phyloP scores from a whole-genome alignment of 371 early-diverging fungal genomes.

The Apophysomyces elegans region DNA sequence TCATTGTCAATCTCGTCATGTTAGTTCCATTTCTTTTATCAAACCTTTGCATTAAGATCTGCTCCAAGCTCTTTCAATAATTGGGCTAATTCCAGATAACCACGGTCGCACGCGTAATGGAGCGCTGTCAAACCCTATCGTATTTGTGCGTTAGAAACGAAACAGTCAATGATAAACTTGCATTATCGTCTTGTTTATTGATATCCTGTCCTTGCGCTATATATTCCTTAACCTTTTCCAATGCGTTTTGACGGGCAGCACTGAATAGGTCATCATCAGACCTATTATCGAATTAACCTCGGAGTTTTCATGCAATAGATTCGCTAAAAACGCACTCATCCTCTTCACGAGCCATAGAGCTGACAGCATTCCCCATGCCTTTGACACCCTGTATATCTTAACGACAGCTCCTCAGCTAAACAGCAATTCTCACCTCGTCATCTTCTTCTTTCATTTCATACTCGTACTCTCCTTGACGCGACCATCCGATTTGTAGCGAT shows the following conservation, averaged over 20 bases:
- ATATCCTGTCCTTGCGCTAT: conserved; percentile 18
- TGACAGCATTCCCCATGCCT: conserved; percentile 30
- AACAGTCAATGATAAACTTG: not conserved
- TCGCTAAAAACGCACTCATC: conserved; percentile 16
- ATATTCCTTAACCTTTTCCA: conserved; percentile 18
- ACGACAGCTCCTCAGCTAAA: not conserved
- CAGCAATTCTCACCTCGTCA: conserved; percentile 13
- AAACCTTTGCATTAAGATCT: conserved; percentile 36
- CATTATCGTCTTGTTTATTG: conserved; percentile 33
- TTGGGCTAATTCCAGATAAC: conserved; percentile 34
- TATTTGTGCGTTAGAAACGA: not conserved
- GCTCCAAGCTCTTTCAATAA: conserved; percentile 40
- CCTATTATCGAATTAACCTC: conserved; percentile 21
- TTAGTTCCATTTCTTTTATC: not conserved
- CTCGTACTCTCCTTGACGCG: conserved; percentile 43
- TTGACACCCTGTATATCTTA: conserved; percentile 9
- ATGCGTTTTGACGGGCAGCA: conserved; percentile 30
- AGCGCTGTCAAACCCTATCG: conserved; percentile 43
- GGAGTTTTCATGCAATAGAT: not conserved
- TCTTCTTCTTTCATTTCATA: conserved; percentile 25
- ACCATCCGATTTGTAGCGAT: conserved; percentile 43
- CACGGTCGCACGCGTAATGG: conserved; percentile 53
- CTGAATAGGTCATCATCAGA: conserved; percentile 38
- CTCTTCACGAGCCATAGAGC: conserved; percentile 40
- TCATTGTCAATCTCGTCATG: not conserved